These are phyloP conservation scores for Pilobolus umbonatus DNA, from an alignment of 192 early-diverging fungal species.

Conservation along the genomic window DNA sequence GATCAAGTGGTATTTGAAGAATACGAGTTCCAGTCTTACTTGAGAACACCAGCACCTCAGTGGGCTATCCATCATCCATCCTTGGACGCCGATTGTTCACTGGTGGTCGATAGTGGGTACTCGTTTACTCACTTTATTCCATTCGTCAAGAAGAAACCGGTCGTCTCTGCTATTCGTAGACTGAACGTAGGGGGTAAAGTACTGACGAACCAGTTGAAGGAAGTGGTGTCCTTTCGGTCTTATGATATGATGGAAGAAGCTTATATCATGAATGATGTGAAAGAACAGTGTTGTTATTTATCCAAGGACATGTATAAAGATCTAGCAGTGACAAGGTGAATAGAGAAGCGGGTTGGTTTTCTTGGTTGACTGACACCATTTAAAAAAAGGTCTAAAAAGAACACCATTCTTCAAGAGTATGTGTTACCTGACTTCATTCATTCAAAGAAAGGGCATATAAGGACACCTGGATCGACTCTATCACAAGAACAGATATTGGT, in stretches of 20 bases:
- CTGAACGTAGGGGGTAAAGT: constrained; percentile 84
- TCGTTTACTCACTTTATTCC: constrained; percentile 80
- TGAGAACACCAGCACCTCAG: constrained; percentile 41
- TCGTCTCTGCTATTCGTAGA: constrained; percentile 54
- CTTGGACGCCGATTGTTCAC: constrained; percentile 64
- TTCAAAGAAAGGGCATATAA: constrained; percentile 50
- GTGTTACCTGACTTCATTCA: constrained; percentile 60
- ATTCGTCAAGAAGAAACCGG: constrained; percentile 48
- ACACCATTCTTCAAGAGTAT: constrained; percentile 57
- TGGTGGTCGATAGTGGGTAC: constrained; percentile 79
- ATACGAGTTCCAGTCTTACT: constrained; percentile 62
- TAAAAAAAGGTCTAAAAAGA: constrained; percentile 42
- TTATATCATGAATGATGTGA: constrained; percentile 76
- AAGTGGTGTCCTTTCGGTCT: constrained; percentile 87
- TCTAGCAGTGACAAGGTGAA: constrained; percentile 57
- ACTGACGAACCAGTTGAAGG: constrained; percentile 84
- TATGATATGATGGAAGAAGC: constrained; percentile 96
- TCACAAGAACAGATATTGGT: constrained; percentile 43
- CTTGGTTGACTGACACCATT: not conserved
- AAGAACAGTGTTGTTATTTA: constrained; percentile 80
- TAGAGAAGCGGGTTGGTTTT: not conserved
- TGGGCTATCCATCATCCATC: too few relatives aligned
- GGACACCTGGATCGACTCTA: constrained; percentile 19
- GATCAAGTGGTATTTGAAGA: constrained; percentile 88
- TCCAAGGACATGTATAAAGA: constrained; percentile 63